phyloP scores from a whole-genome alignment of 75 land plant species.

The Ceratopteris richardii region DNA sequence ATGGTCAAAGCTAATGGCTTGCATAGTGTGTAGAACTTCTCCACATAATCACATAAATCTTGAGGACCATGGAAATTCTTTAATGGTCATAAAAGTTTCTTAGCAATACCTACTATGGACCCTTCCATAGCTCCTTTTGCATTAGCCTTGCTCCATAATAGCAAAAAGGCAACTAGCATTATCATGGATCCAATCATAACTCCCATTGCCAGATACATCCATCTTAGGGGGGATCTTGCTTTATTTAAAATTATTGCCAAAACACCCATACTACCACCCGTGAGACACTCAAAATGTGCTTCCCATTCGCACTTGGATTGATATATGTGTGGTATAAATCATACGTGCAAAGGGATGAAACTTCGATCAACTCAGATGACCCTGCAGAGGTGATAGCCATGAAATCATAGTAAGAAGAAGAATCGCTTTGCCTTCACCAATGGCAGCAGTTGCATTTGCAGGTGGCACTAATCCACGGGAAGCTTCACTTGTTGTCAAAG shows the following conservation, averaged over 20 bases:
- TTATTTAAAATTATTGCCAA: constrained; percentile 83
- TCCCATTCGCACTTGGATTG: constrained; percentile 84
- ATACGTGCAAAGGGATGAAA: constrained; percentile 88
- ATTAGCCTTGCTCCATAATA: constrained; percentile 96
- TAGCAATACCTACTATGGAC: constrained; percentile 50
- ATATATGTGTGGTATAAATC: constrained; percentile 91
- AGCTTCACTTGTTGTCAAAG: constrained; percentile 72
- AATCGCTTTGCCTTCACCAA: constrained; percentile 83
- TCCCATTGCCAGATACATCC: constrained; percentile 99
- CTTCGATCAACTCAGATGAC: constrained; percentile 82
- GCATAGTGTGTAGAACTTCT: no score
- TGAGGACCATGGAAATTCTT: no score
- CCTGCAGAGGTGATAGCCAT: constrained; percentile 99
- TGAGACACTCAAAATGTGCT: constrained; percentile 78
- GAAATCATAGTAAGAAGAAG: constrained; percentile 96
- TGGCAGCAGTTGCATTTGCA: constrained; percentile 84
- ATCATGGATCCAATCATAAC: constrained; percentile 95
- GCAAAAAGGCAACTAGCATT: constrained; percentile 84
- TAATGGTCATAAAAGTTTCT: no score
- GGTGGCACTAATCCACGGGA: constrained; percentile 84
- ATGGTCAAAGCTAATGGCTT: no score
- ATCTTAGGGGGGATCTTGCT: constrained; percentile 85
- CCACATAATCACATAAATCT: no score
- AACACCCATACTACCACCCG: constrained; percentile 72
- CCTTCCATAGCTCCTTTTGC: constrained; percentile 81